Evolutionary conservation across 306 rosid species (phyloP).

Genomic region (Benincasa hispida): DNA sequence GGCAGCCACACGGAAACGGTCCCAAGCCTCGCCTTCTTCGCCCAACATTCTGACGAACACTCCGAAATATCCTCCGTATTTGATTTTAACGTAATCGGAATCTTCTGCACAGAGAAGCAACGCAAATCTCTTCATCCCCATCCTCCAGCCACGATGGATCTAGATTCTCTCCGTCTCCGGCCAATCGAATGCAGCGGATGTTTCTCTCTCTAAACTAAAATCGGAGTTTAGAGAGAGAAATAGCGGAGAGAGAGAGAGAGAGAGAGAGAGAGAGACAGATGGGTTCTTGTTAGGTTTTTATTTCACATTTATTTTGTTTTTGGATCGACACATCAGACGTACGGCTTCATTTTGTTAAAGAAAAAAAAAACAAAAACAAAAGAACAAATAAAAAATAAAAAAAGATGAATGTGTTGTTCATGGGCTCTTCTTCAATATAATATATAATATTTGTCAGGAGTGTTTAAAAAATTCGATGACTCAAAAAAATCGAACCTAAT

Average conservation of each 20-base stretch:
- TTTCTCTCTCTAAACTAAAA: background rate
- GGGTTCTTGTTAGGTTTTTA: background rate
- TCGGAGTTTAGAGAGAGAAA: background rate
- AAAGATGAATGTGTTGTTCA: too few species aligned
- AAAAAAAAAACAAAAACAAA: too few species aligned
- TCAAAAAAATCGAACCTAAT: too few species aligned
- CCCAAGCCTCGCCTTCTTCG: slow-evolving; percentile 76
- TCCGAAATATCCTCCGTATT: slow-evolving; percentile 67
- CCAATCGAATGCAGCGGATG: background rate
- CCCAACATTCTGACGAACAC: slow-evolving; percentile 54
- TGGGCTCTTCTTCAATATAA: too few species aligned
- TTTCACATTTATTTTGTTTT: background rate
- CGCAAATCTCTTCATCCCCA: slow-evolving; percentile 33
- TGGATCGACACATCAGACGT: background rate
- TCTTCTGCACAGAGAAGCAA: slow-evolving; percentile 77
- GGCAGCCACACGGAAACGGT: slow-evolving; percentile 37
- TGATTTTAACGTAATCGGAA: slow-evolving; percentile 54
- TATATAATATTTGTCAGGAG: too few species aligned
- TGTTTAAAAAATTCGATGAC: too few species aligned
- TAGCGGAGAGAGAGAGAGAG: background rate
- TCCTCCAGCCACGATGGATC: background rate
- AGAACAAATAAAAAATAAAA: too few species aligned
- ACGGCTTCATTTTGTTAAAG: too few species aligned
- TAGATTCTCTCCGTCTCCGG: background rate
- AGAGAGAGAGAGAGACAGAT: background rate